Conservation (phyloP, 2,329 filamentous ascomycete genomes). For the Claviceps pazoutovae region DNA sequence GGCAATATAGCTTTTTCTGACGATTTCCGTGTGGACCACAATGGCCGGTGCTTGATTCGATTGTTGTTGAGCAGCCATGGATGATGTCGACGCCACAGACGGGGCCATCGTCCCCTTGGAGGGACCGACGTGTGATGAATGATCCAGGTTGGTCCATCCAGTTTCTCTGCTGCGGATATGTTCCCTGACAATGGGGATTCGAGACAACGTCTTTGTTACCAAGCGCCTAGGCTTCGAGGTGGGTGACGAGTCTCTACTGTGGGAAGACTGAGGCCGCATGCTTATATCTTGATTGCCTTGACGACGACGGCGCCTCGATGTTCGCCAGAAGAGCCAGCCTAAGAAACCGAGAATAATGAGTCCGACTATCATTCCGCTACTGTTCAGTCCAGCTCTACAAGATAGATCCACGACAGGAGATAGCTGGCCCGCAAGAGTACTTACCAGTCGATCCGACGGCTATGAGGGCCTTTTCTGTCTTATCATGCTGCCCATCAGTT, state of each 20-base stretch:
- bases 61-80: background rate
- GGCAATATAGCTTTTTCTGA: slow-evolving; percentile 3
- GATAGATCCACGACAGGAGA: no score
- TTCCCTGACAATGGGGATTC: slow-evolving; percentile 23
- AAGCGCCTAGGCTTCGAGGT: slow-evolving; percentile 4
- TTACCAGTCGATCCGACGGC: slow-evolving; percentile 10
- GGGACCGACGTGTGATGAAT: slow-evolving; percentile 13
- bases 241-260: background rate
- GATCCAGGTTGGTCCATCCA: slow-evolving; percentile 21
- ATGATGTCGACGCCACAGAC: background rate
- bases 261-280: no score
- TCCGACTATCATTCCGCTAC: slow-evolving; percentile 17
- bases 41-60: background rate
- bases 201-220: slow-evolving; percentile 9
- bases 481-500: slow-evolving; percentile 1
- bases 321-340: slow-evolving; percentile 30
- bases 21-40: slow-evolving; percentile 7
- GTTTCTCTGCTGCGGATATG: slow-evolving; percentile 14
- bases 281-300: slow-evolving; percentile 15
- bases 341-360: slow-evolving; percentile 32
- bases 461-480: slow-evolving; percentile 10
- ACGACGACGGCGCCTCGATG: slow-evolving; percentile 7
- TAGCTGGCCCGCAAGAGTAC: background rate
- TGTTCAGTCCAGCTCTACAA: background rate
- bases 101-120: slow-evolving; percentile 7